phyloP scores from a whole-genome alignment of 2,329 filamentous ascomycete species.

The Trichoderma sp. region DNA sequence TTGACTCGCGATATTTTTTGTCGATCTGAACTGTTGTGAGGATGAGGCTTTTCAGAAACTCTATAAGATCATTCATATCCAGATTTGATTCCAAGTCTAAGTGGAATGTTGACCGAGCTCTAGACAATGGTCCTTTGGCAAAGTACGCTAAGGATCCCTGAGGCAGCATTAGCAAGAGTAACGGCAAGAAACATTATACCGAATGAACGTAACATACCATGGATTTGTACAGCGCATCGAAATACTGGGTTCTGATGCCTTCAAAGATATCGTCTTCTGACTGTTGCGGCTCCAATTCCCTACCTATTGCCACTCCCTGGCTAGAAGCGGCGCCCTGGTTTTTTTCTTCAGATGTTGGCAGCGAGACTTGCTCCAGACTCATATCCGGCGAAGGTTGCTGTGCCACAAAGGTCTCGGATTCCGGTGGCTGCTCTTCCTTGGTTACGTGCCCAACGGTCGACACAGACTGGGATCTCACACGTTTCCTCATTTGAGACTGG shows the following conservation, averaged over 20 bases:
- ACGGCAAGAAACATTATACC: neutral
- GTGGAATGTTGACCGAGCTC: slow-evolving; percentile 72
- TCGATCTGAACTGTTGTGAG: slow-evolving; percentile 70
- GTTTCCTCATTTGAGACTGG: slow-evolving; percentile 62
- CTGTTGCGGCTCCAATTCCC: slow-evolving; percentile 38
- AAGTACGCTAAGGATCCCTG: slow-evolving; percentile 81
- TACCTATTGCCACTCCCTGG: neutral
- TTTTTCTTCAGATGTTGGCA: neutral
- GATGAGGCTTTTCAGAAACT: slow-evolving; percentile 71
- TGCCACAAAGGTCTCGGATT: slow-evolving; percentile 28
- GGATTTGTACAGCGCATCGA: slow-evolving; percentile 65
- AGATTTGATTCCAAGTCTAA: slow-evolving; percentile 63
- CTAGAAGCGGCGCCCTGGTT: neutral
- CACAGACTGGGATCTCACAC: slow-evolving; percentile 51
- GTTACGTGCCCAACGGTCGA: slow-evolving; percentile 41
- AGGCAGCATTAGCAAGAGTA: neutral
- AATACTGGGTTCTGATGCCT: slow-evolving; percentile 61
- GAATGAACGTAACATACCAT: slow-evolving; percentile 49
- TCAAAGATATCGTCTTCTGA: slow-evolving; percentile 60
- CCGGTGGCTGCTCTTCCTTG: slow-evolving; percentile 31
- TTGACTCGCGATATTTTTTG: slow-evolving; percentile 76
- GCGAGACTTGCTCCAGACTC: slow-evolving; percentile 31
- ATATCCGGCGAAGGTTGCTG: slow-evolving; percentile 34
- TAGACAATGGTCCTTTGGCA: slow-evolving; percentile 77
- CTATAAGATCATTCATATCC: slow-evolving; percentile 65